phyloP scores from a whole-genome alignment of 352 stramenopile genomes.

The Phytophthora ohioensis region DNA sequence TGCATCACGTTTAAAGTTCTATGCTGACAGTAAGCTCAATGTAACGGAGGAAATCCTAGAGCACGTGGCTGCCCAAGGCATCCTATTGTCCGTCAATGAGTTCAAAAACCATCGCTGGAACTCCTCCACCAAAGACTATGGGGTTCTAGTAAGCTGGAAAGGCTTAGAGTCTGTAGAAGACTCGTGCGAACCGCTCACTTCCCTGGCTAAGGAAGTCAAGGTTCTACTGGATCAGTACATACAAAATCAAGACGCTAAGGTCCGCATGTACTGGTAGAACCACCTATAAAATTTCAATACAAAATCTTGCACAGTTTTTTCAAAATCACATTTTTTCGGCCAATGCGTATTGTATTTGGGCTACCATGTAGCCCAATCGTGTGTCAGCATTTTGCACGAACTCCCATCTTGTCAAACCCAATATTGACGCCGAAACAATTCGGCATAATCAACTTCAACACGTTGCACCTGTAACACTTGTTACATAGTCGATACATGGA shows the following conservation, averaged over 20 bases:
- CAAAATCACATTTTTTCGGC: neutral
- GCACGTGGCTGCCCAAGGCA: constrained; percentile 9
- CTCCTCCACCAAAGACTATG: neutral
- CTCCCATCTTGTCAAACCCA: neutral
- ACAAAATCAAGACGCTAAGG: neutral
- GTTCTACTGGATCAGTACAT: neutral
- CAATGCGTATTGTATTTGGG: neutral
- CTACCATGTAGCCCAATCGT: constrained; percentile 1
- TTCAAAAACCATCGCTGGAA: constrained; percentile 8
- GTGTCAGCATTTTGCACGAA: neutral
- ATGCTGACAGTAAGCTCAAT: neutral
- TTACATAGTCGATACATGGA: neutral
- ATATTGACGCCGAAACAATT: neutral
- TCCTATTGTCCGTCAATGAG: neutral
- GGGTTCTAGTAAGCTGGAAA: neutral
- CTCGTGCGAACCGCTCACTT: constrained; percentile 1
- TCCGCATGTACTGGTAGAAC: neutral
- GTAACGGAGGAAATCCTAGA: constrained; percentile 7
- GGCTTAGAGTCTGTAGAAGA: neutral
- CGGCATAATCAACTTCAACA: neutral
- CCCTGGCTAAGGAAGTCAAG: constrained; percentile 2
- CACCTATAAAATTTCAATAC: neutral
- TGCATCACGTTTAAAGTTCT: constrained; percentile 6
- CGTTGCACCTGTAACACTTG: constrained; percentile 1
- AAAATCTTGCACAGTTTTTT: neutral